Percentiles rank a stretch among this genome's conserved stretches.
Evolutionary conservation across 495 filamentous ascomycete species (phyloP).

Genomic region (Darksidea phi): DNA sequence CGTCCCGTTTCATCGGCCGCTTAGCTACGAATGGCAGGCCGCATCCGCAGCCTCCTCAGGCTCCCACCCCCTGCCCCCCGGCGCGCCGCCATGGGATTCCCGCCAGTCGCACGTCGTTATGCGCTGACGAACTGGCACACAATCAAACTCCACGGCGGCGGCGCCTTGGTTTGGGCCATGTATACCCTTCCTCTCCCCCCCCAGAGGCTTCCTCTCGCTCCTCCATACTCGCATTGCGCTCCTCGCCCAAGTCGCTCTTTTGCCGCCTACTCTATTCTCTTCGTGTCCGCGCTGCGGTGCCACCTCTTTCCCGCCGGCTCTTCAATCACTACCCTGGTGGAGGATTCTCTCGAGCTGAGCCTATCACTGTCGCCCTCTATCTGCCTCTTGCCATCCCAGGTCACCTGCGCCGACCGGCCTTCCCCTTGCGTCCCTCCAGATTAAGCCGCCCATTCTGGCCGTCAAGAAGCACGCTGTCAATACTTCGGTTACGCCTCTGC

Average conservation of each 20-base stretch:
- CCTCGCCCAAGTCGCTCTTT: slow-evolving; percentile 33
- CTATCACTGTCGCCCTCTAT: slow-evolving; percentile 15
- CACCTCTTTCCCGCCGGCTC: slow-evolving; percentile 14
- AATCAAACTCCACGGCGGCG: slow-evolving; percentile 9
- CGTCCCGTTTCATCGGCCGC: slow-evolving; percentile 1
- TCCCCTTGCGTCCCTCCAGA: slow-evolving; percentile 23
- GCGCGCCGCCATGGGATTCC: background rate
- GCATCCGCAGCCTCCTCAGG: background rate
- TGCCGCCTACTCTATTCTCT: slow-evolving; percentile 23
- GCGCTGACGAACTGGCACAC: slow-evolving; percentile 1
- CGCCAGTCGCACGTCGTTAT: background rate
- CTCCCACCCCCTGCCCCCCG: background rate
- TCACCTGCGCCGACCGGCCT: slow-evolving; percentile 23
- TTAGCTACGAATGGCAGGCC: background rate
- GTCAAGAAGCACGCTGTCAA: slow-evolving; percentile 6
- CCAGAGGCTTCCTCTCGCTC: background rate
- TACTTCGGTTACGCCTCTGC: background rate
- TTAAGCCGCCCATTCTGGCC: slow-evolving; percentile 20
- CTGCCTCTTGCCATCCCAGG: slow-evolving; percentile 27
- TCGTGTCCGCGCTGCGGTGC: slow-evolving; percentile 17
- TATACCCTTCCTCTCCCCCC: background rate
- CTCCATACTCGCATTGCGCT: slow-evolving; percentile 1
- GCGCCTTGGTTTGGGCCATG: background rate
- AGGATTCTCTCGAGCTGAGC: slow-evolving; percentile 10
- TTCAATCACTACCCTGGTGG: slow-evolving; percentile 28